Evolutionary conservation across 306 rosid species (phyloP).

Genomic region (Acacia crassicarpa): DNA sequence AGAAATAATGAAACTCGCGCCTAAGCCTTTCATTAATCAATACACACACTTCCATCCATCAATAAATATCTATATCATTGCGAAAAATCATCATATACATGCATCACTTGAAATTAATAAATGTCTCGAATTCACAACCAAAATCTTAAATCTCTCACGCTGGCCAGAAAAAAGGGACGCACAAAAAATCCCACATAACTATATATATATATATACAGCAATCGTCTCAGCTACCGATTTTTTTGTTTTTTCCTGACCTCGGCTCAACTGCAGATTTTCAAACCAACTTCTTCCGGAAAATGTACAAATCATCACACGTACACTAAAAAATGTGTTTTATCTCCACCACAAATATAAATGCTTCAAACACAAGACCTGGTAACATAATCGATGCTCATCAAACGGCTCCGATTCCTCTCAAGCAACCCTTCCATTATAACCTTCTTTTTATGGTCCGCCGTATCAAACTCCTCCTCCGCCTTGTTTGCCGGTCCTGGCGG

Average conservation of each 20-base stretch:
- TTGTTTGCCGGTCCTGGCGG: neutral
- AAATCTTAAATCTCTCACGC: too few species aligned
- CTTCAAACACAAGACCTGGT: neutral
- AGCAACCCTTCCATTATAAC: slow-evolving; percentile 23
- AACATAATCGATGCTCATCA: neutral
- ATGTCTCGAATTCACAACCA: neutral
- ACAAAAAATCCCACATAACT: too few species aligned
- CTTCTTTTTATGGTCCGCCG: slow-evolving; percentile 19
- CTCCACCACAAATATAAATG: neutral
- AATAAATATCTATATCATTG: too few species aligned
- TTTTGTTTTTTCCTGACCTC: too few species aligned
- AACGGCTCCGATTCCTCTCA: neutral
- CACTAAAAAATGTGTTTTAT: neutral
- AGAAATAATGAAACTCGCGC: too few species aligned
- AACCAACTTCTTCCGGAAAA: neutral
- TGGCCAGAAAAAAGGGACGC: too few species aligned
- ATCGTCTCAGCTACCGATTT: too few species aligned
- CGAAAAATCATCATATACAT: too few species aligned
- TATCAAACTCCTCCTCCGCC: slow-evolving; percentile 1
- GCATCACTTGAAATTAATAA: too few species aligned
- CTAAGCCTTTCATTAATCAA: neutral
- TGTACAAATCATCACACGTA: neutral
- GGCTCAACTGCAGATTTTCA: neutral
- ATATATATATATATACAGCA: too few species aligned
- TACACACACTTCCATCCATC: too few species aligned